These are phyloP conservation scores for Mikania micrantha DNA, from an alignment of 129 eudicot species.

Conservation along the genomic window DNA sequence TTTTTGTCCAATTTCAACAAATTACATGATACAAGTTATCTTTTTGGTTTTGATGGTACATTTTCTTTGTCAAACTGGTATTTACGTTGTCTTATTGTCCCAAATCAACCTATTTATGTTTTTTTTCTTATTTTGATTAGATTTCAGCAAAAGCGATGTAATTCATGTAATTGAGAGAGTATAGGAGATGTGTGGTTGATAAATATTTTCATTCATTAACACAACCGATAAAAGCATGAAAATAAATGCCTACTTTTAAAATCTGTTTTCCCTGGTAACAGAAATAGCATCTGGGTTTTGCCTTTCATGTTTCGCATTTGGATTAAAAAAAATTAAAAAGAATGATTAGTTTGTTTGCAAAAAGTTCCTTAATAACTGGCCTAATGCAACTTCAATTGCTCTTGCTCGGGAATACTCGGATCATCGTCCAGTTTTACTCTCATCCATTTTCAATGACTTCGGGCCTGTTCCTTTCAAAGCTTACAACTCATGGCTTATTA, in stretches of 20 bases:
- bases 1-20: background rate
- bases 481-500: too few relatives aligned
- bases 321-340: background rate
- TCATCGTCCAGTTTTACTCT: too few relatives aligned
- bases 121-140: background rate
- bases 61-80: background rate
- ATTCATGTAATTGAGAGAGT: background rate
- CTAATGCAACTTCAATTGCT: too few relatives aligned
- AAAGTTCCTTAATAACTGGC: too few relatives aligned
- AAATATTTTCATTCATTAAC: background rate
- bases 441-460: too few relatives aligned
- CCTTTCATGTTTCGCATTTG: background rate
- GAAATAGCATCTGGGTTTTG: background rate
- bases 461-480: too few relatives aligned
- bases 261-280: background rate
- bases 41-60: background rate
- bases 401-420: too few relatives aligned
- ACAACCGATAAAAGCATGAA: background rate
- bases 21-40: background rate
- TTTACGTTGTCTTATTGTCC: background rate
- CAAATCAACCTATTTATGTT: background rate
- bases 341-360: background rate
- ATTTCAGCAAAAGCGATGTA: background rate
- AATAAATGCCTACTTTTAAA: background rate
- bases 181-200: background rate